Base-by-base conservation (phyloP, 768 basidiomycete genomes). In the Psilocybe sp. region DNA sequence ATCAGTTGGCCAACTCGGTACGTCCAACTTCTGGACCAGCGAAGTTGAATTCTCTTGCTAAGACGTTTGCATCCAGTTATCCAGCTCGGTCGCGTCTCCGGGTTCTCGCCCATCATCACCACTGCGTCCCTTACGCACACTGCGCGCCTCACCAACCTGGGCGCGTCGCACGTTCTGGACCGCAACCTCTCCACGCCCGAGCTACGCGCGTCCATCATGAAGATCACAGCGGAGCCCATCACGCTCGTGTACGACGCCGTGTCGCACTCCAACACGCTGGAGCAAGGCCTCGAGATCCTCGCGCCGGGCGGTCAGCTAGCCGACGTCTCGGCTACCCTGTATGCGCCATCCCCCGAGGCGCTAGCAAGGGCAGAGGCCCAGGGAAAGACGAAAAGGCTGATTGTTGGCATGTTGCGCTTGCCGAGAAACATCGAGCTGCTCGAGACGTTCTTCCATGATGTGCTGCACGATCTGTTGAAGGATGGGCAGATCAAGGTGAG, bases 1-100 rank as follows among this genome's bases (percentile, higher is more conserved):
- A 44, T 76, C 63, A 2, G 43, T 79, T 1, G 79, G 79, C 36
- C 76, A 79, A 66, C 73, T 66, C 23, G 74, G 79, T 76, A 43
- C 11, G 55, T 48, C 16, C 38, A 10, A 12, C 5, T 5, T 37
- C n/a, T 15, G 7, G 14, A 5, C 19, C 23, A 18, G 8, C 6
- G 10, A 8, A 11, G 19, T 5, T 42, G 4, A 12, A 41, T 73
- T 13, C 70, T 64, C 52, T 11, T 10, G 5, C 39, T 12, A 12
- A 10, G 23, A 5, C 18, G 11, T 4, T 12, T 9, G n/a, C 6
- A 32, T 7, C 10, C 23, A 59, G 57, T 40, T 23, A 45, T 59
- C 11, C 57, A 59, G 49, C 59, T 76, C 12, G 74, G 74, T 10
- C 65, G 60, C 35, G 40, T 70, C 33, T 71, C 74, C 1, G 75